phyloP scores from a whole-genome alignment of 257 asterid genomes.

The Penstemon newberryi region DNA sequence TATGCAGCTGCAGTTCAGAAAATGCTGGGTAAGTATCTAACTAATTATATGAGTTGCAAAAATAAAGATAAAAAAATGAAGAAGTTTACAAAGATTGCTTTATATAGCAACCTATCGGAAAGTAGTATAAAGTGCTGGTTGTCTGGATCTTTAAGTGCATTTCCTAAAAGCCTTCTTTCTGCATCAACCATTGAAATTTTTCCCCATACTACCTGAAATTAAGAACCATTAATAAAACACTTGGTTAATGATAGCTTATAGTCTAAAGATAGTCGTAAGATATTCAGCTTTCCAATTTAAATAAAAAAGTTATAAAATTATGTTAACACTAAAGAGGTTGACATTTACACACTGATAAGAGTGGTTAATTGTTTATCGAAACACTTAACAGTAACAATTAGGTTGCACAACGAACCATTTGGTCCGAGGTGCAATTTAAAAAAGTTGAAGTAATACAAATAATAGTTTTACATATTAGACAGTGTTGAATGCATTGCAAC shows the following conservation, averaged over 20 bases:
- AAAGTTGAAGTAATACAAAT: neutral
- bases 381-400: slow-evolving; percentile 10
- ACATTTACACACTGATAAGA: neutral
- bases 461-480: neutral
- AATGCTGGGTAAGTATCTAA: slow-evolving; percentile 31
- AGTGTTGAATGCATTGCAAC: neutral
- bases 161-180: slow-evolving; percentile 84
- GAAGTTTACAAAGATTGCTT: slow-evolving; percentile 13
- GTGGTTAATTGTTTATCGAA: neutral
- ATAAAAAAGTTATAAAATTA: neutral
- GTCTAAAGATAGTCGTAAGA: neutral
- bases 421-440: slow-evolving; percentile 2
- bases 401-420: neutral
- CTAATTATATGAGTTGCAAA: slow-evolving; percentile 12
- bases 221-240: slow-evolving; percentile 18
- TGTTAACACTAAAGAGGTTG: neutral
- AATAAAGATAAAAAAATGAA: slow-evolving; percentile 26
- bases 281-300: neutral
- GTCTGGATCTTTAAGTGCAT: slow-evolving; percentile 85
- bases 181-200: slow-evolving; percentile 99
- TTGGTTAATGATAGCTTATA: slow-evolving; percentile 13
- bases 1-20: slow-evolving; percentile 77
- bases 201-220: slow-evolving; percentile 56
- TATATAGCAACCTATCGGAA: slow-evolving; percentile 77
- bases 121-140: slow-evolving; percentile 89